Conservation (phyloP, 495 filamentous ascomycete species). For the Aspergillus hancockii region DNA sequence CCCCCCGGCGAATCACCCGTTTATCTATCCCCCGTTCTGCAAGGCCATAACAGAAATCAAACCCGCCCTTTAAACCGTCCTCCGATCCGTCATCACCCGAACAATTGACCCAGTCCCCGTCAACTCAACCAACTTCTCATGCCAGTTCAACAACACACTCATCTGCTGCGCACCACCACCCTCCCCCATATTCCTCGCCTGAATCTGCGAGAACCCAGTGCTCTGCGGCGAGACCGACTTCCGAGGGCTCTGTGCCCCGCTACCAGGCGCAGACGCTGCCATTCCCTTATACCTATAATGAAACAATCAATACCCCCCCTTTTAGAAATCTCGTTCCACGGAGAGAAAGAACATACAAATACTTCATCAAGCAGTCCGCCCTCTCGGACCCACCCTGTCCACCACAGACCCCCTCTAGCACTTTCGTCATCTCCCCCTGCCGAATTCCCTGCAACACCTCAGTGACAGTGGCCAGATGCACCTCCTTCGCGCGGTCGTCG, state of each 20-base stretch:
- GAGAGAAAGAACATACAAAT: slow-evolving; percentile 39
- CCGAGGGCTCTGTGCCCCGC: slow-evolving; percentile 40
- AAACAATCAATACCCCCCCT: neutral
- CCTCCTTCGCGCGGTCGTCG: slow-evolving; percentile 76
- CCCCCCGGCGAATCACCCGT: neutral
- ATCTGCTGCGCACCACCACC: slow-evolving; percentile 83
- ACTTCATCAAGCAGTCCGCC: slow-evolving; percentile 55
- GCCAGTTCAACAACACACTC: slow-evolving; percentile 93
- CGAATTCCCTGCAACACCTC: slow-evolving; percentile 90
- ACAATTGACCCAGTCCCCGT: slow-evolving; percentile 85
- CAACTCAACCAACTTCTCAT: slow-evolving; percentile 92
- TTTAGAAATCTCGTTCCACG: slow-evolving; percentile 4
- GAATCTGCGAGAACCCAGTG: slow-evolving; percentile 86
- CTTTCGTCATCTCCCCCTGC: slow-evolving; percentile 83
- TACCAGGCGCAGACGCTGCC: slow-evolving; percentile 48
- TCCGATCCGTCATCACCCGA: slow-evolving; percentile 86
- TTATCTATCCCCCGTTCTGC: neutral
- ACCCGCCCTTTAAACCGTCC: slow-evolving; percentile 62
- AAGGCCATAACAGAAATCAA: neutral
- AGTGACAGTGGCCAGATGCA: slow-evolving; percentile 76
- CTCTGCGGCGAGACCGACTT: slow-evolving; percentile 70
- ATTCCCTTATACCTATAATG: slow-evolving; percentile 79
- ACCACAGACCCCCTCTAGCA: slow-evolving; percentile 73
- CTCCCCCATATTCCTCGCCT: slow-evolving; percentile 63
- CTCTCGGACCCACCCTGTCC: slow-evolving; percentile 70